Base-by-base conservation (phyloP, 441 rosid species). In the Melastoma candidum region DNA sequence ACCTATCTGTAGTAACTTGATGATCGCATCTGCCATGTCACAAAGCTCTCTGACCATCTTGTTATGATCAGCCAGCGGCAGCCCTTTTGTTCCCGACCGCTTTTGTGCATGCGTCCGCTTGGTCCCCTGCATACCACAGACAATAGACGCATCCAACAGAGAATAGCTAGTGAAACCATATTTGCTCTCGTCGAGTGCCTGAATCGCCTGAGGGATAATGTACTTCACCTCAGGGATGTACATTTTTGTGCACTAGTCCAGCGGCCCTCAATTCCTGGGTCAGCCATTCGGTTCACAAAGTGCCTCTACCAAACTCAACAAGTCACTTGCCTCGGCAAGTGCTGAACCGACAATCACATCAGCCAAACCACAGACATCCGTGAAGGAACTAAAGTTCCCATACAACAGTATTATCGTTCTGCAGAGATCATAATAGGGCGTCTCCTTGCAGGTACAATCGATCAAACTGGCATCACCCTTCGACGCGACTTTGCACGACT, bases 151-250 rank as follows among this genome's bases (percentile, higher is more conserved):
- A 32, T 84, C 88, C 6, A 90, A 74, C 6, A 89, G 49, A 0
- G 68, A 80, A 14, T 90, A 79, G 11, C 51, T 56, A 3, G 95
- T 84, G 54, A 86, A 84, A 2, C 74, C 84, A 9, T 65, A 81
- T 27, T 63, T 70, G 0, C 84, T 82, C 49, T 75, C 70, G 17
- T 45, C 44, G 60, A 86, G 70, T 12, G 95, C 90, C 0, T 63
- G 72, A 12, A 83, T 87, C 49, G 95, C 95, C 56, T 90, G 94
- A 53, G 97, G 97, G n/a, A 90, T 82, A 51, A 73, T 87, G 68
- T 81, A 90, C 75, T 62, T 63, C 3, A 90, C 95, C 9, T 84
- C 84, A 2, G 95, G 94, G 29, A 89, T 80, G 67, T 90, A 90
- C 12, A 86, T 44, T 57, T 90, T 90, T 0, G 95, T 92, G 22